Evolutionary conservation across 345 rosid genomes (phyloP).

Genomic region (Eucalyptus curtisii): DNA sequence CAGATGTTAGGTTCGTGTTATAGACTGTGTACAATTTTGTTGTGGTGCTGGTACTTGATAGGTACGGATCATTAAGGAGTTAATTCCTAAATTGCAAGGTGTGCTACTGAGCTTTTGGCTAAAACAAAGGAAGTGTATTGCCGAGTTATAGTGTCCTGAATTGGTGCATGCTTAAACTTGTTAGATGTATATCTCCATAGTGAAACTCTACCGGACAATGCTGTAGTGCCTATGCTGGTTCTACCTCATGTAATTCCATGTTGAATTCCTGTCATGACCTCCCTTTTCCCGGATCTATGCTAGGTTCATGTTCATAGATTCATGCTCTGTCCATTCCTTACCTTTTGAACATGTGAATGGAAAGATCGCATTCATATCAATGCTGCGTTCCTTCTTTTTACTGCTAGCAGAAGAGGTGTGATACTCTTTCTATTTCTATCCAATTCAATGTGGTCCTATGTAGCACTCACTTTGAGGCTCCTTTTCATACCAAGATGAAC

Average conservation of each 20-base stretch:
- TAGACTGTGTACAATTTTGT: background rate
- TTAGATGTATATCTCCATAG: background rate
- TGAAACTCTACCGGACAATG: background rate
- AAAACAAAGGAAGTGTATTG: background rate
- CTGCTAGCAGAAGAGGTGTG: background rate
- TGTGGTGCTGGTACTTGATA: background rate
- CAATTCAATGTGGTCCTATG: background rate
- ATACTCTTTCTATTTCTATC: background rate
- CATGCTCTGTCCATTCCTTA: background rate
- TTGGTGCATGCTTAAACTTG: background rate
- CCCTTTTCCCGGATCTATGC: background rate
- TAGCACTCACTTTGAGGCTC: background rate
- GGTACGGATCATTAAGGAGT: background rate
- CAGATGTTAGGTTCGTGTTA: background rate
- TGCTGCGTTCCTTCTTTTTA: background rate
- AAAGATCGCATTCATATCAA: background rate
- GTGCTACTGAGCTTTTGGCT: background rate
- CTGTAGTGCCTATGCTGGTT: background rate
- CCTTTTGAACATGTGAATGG: background rate
- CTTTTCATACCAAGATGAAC: background rate
- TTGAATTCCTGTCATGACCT: background rate
- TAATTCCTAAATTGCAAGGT: background rate
- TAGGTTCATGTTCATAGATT: background rate
- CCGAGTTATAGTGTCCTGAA: background rate
- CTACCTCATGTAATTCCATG: background rate